Evolutionary conservation across 768 basidiomycete species (phyloP), one percentile per base, ranked within the genome.

Genomic region (Leccinum fibrillosum): DNA sequence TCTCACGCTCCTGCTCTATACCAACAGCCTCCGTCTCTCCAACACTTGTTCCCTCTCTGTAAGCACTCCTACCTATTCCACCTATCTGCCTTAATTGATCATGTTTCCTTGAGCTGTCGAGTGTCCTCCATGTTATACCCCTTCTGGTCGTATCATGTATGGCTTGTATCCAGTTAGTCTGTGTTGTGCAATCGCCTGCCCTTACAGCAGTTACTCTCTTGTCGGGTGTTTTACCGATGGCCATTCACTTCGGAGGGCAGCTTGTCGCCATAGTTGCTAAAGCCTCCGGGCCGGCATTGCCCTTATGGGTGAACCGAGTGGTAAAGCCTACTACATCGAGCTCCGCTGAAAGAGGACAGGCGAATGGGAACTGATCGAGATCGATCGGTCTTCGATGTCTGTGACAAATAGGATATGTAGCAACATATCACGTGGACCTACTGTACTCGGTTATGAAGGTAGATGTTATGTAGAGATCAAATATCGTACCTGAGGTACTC

Each of bases 1-100:
- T 0, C 54, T 70, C 9, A 54, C 60, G 0, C 60, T 70, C 15
- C 58, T 72, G 10, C 52, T 68, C 3, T 72, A 68, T 37, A 70
- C 66, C 10, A 62, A 66, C 50, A 69, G 52, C 21, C 63, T 70
- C 42, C 57, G 59, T 19, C 42, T 66, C 23, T 54, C 59, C 44
- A 52, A 58, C 19, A 13, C 50, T 10, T 56, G 58, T 37, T 58
- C 56, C 39, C 21, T 64, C 35, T 54, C 49, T 0, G 69, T 67
- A 49, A 42, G 30, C 2, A 9, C 1, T 53, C 19, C 10, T 19
- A 23, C 4, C 19, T 7, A 15, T 9, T 8, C 49, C 9, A 13
- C 23, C 15, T 4, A 2, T 17, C 6, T 19, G 1, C n/a, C 39
- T 15, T 4, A 10, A 32, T 53, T 37, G n/a, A 0, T 44, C 32